phyloP scores from a whole-genome alignment of 1,284 basidiomycete genomes.

The Ceratobasidium sp. region DNA sequence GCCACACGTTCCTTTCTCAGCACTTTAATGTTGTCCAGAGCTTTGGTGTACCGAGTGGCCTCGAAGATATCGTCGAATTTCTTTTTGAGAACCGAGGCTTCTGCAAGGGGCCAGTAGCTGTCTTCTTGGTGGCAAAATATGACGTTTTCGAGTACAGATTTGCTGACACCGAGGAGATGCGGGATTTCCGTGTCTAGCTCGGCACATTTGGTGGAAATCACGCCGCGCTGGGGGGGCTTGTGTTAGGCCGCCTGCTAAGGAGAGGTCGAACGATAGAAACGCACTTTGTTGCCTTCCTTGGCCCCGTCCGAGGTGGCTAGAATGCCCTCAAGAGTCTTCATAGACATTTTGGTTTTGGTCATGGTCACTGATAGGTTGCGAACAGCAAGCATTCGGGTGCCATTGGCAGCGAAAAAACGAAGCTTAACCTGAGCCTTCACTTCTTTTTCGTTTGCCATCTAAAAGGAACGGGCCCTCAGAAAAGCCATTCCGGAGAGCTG shows the following conservation, averaged over 20 bases:
- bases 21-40: constrained; percentile 91
- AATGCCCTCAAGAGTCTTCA: constrained; percentile 98
- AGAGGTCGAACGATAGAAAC: neutral
- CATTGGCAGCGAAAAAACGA: constrained; percentile 91
- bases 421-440: constrained; percentile 99
- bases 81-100: constrained; percentile 93
- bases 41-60: constrained; percentile 98
- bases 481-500: neutral
- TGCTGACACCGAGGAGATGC: constrained; percentile 92
- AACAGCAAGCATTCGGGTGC: constrained; percentile 90
- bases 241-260: neutral
- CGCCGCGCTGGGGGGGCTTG: constrained; percentile 71
- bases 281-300: constrained; percentile 77
- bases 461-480: neutral
- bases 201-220: constrained; percentile 95
- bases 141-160: constrained; percentile 97
- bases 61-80: constrained; percentile 99
- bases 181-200: constrained; percentile 98
- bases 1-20: constrained; percentile 90
- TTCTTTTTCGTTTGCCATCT: constrained; percentile 98
- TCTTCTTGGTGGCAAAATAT: constrained; percentile 99
- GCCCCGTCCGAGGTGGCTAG: constrained; percentile 75
- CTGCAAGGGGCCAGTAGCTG: constrained; percentile 97
- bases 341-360: constrained; percentile 92
- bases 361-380: constrained; percentile 93